Evolutionary conservation across 2,329 filamentous ascomycete species (phyloP), one percentile per base, ranked within the genome.

Genomic region (Phaeoacremonium minimum): DNA sequence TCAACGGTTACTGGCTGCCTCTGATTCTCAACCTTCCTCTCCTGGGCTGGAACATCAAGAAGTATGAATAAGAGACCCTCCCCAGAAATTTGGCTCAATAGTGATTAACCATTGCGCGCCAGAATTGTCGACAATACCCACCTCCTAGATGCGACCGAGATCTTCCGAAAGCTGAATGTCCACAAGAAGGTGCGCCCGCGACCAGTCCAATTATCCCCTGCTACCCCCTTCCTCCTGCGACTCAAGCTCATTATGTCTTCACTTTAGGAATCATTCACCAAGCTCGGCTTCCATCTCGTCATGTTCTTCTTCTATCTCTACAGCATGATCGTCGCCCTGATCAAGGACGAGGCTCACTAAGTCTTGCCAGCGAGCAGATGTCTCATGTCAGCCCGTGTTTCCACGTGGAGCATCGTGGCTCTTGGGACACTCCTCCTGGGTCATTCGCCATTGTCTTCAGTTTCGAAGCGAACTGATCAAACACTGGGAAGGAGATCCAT

Each of bases 281-380:
- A 98, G 73, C 87, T 98, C 30, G 93, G 91, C 38, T 98, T 98
- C 77, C 93, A 98, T 67, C 75, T 98, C 43, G 66, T 98, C 69
- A 96, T 98, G 89, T 98, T 98, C 80, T 98, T 98, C 82, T 98
- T 97, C 80, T 98, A 98, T 71, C 85, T 98, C 39, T 95, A 95
- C 79, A 94, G 87, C 83, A 94, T 93, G 87, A 93, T 93, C 52
- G 91, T 96, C 47, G 91, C 93, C 49, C 77, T 98, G 46, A 98
- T 98, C 73, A 83, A 85, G 58, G 93, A 97, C 65, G 93, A 98
- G 70, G 80, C 85, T 42, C 79, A 89, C 66, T 95, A 83, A 83
- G 38, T 26, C n/a, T 26, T 26, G 22, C n/a, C 22, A 26, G 22
- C 22, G n/a, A 26, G 22, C 14, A n/a, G n/a, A n/a, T n/a, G n/a